phyloP scores from a whole-genome alignment of 768 basidiomycete genomes.

The Mycena albidolilacea region DNA sequence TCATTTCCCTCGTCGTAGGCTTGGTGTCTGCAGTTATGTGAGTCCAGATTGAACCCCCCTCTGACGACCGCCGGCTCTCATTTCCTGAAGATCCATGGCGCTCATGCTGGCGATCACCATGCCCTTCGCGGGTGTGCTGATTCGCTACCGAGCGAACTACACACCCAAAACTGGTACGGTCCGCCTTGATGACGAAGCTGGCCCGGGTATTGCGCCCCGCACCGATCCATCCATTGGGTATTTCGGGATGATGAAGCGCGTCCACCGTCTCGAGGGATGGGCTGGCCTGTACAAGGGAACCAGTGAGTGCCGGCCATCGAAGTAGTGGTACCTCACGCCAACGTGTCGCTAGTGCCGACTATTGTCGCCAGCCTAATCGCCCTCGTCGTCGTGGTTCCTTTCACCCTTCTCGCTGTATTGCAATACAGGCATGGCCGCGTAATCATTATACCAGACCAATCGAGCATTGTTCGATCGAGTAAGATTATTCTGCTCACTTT shows the following conservation, averaged over 20 bases:
- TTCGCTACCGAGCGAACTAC: constrained; percentile 27
- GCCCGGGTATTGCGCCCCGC: not conserved
- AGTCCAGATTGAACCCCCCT: not conserved
- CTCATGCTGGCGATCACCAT: not conserved
- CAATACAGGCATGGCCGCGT: too few relatives aligned
- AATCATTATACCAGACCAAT: not conserved
- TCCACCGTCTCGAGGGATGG: constrained; percentile 28
- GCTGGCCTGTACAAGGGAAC: constrained; percentile 34
- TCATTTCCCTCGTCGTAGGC: not conserved
- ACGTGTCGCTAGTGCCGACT: constrained; percentile 24
- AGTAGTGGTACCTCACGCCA: not conserved
- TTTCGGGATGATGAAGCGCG: constrained; percentile 31
- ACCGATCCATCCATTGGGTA: constrained; percentile 2
- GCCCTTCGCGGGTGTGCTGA: constrained; percentile 20
- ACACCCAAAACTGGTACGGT: constrained; percentile 10
- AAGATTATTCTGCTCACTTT: not conserved
- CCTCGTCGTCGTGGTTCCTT: not conserved
- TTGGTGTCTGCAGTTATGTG: not conserved
- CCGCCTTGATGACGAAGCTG: constrained; percentile 5
- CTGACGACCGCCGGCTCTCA: not conserved
- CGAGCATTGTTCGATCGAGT: not conserved
- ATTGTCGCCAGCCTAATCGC: constrained; percentile 19
- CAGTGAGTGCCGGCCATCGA: constrained; percentile 4
- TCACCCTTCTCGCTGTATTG: not conserved
- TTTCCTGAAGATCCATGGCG: not conserved